Base-by-base conservation (phyloP, 2,329 filamentous ascomycete genomes). In the Epichloe coenophiala region DNA sequence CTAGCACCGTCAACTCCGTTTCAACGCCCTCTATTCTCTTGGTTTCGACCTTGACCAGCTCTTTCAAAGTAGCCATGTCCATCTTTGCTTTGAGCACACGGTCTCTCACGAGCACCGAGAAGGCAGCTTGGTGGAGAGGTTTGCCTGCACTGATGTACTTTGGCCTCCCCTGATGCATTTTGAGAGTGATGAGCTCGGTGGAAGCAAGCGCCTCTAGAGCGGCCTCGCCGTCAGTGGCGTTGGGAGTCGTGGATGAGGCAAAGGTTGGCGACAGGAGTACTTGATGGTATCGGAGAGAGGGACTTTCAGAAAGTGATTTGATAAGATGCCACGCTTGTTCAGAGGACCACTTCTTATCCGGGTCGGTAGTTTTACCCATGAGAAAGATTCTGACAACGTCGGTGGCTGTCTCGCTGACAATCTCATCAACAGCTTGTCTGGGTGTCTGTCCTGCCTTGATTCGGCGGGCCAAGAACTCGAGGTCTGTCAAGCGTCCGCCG, bases 311-410 rank as follows among this genome's bases (percentile, higher is more conserved):
- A 13, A 98, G 80, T 33, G 78, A 73, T 62, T 86, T 90, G 66
- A 97, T 83, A 2, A 98, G 70, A 53, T 84, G 77, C 93, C 93
- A 97, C 0, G 88, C 91, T 70, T 97, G 93, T 61, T 93, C 83
- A 4, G 81, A 73, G 0, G 83, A 86, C 86, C 88, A 97, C 49
- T 78, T 77, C 33, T 77, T 77, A 40, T 74, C 69, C 4, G 67
- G 65, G 15, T 69, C 63, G 15, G 62, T 64, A 2, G 70, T 62
- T 47, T 77, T 77, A 44, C 81, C 78, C 61, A 94, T 72, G 33
- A 98, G 78, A 69, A 90, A 97, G 75, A 96, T 89, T 62, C 95
- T 95, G 54, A 95, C 71, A 45, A 97, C 90, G 61, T 97, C 93
- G 0, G 86, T 87, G 1, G 89, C 86, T 17, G 85, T 86, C 62